Base-by-base conservation (phyloP, 2,329 filamentous ascomycete genomes). In the Pyrenochaeta sp. region DNA sequence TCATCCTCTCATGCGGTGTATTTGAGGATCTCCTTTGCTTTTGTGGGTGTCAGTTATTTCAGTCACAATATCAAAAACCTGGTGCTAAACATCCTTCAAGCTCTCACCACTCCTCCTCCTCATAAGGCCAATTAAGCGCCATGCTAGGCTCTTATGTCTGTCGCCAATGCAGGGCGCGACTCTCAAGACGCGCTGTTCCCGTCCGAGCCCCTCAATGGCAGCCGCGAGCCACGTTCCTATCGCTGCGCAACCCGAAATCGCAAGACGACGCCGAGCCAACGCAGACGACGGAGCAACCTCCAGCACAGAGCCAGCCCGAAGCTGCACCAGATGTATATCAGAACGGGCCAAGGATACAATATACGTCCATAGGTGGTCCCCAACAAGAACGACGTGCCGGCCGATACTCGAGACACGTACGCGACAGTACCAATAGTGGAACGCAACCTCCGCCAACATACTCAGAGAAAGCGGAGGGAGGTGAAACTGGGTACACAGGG, bases 141-240 rank as follows among this genome's bases (percentile, higher is more conserved):
- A 78, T 77, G 75, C 52, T 75, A 46, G 62, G 66, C 65, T 67
- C 72, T 5, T 73, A 77, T 57, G 58, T 77, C 25, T 77, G 75
- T 54, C 68, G 66, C 9, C 72, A 72, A 57, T 78, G 75, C 56
- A 70, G 72, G 47, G 49, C 54, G 30, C 68, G 66, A 9, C 62
- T 76, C 10, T 39, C 50, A 4, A 64, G 59, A 50, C 69, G 60
- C 57, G 45, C 51, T 39, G 37, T 44, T 6, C 46, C 46, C 27
- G 39, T 52, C 5, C 63, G 52, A 37, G 56, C 47, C 27, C 60
- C 59, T 22, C 74, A 72, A 72, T 74, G 71, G 70, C 73, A 73
- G 46, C 54, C 69, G 32, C 61, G 64, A 59, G 71, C 73, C 52
- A 72, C 72, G 10, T 73, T 77, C 54, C 56, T 74, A 42, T 76